Percentiles rank a stretch among this genome's conserved stretches.
Evolutionary conservation across 208 protist genomes (phyloP).

Genomic region (Angomonas desouzai): DNA sequence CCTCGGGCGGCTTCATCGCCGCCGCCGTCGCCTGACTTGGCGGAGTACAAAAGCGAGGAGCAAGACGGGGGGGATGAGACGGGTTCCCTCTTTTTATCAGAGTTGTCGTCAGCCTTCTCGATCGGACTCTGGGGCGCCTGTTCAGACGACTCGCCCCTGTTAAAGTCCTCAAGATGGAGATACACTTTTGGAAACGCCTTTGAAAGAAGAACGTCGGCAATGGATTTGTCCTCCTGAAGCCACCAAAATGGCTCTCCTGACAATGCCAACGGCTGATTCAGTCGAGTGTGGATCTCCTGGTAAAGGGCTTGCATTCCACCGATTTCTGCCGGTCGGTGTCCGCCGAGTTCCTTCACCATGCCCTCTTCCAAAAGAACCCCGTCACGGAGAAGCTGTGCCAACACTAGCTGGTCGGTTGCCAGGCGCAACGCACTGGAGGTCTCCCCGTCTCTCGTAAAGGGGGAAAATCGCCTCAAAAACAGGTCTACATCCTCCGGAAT

Average conservation of each 20-base stretch:
- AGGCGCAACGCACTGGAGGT: conserved; percentile 16
- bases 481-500: not conserved
- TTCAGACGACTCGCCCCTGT: too few relatives aligned
- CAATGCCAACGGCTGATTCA: too few relatives aligned
- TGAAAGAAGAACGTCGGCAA: not conserved
- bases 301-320: too few relatives aligned
- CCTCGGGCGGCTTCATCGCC: too few relatives aligned
- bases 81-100: too few relatives aligned
- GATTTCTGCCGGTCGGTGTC: conserved; percentile 7
- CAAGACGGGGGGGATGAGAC: too few relatives aligned
- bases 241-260: not conserved
- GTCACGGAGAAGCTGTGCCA: conserved; percentile 58
- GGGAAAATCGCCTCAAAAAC: not conserved
- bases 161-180: not conserved
- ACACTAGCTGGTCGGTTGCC: conserved; percentile 55
- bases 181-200: not conserved
- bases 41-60: too few relatives aligned
- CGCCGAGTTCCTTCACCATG: conserved; percentile 20
- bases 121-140: too few relatives aligned
- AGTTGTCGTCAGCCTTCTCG: too few relatives aligned
- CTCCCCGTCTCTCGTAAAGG: not conserved
- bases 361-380: conserved; percentile 29
- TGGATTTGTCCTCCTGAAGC: not conserved
- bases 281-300: too few relatives aligned
- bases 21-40: too few relatives aligned